Evolutionary conservation across 2,329 filamentous ascomycete genomes (phyloP), one percentile per base, ranked within the genome.

Genomic region (Ophiostoma pallidulum): DNA sequence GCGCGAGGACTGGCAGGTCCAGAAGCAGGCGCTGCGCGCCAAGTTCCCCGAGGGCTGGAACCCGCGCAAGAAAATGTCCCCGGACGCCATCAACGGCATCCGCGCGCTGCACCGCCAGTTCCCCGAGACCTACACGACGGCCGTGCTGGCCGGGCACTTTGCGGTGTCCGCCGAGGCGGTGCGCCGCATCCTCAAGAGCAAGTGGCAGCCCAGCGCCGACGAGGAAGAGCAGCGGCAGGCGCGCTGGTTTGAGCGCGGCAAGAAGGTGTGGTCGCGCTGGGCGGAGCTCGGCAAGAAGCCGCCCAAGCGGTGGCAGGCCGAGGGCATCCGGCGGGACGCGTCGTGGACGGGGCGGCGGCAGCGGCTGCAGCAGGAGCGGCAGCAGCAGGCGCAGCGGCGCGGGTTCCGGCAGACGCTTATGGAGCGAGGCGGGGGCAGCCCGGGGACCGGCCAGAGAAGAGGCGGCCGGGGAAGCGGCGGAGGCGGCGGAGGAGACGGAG

Each of bases 71-170:
- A 82, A 82, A 50, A 74, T 98, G 9, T 97, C 92, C 0, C 92
- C 92, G 0, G 91, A 97, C 64, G 88, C 90, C 1, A 71, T 96
- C 28, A 82, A 86, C n/a, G 90, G 89, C 36, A 94, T 98, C 56
- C 81, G 89, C 36, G 82, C 86, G 18, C 71, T 98, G 29, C 80
- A 96, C 63, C 69, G 75, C 22, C 81, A 88, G 56, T 83, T 88
- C 53, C 88, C 91, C 0, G 74, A 84, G 3, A 73, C 75, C 49
- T 96, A 89, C 67, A 85, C 83, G 4, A 94, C 85, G 1, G 65
- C 74, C 14, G 74, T 79, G 29, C 78, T 97, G 13, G 79, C 91
- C 1, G 60, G 80, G 1, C 79, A 88, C 56, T 98, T 97, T 65
- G 74, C 89, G 62, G 73, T 96, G n/a, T 89, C 88, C 1, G 73